These are phyloP conservation scores for Cylindrodendrum hubeiense DNA, from an alignment of 2,329 filamentous ascomycete genomes.

Conservation along the genomic window DNA sequence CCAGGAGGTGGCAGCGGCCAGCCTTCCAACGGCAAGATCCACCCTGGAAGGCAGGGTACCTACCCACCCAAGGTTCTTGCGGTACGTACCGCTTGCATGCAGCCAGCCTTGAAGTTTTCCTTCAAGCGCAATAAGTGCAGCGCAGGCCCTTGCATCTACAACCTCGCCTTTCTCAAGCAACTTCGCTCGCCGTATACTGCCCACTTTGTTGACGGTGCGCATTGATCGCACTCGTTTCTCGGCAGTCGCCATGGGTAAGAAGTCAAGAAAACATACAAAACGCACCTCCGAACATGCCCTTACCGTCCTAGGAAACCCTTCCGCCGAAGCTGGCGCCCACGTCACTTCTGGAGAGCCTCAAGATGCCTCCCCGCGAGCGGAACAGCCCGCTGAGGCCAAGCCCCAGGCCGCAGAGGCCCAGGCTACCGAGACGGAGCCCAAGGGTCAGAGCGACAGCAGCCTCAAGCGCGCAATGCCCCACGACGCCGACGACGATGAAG, in stretches of 20 bases:
- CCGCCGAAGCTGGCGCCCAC: constrained; percentile 20
- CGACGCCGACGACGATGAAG: constrained; percentile 56
- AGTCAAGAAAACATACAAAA: constrained; percentile 32
- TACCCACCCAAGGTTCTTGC: too few species aligned
- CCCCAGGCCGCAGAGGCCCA: constrained; percentile 6
- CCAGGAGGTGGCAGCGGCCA: neutral
- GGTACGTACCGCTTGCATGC: neutral
- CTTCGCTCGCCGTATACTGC: neutral
- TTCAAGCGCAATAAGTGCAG: constrained; percentile 17
- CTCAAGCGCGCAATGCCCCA: constrained; percentile 64
- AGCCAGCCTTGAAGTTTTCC: constrained; percentile 25
- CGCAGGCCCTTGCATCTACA: neutral
- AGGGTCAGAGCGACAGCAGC: constrained; percentile 52
- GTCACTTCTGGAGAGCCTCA: constrained; percentile 17
- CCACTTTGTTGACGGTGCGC: constrained; percentile 26
- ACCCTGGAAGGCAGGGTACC: too few species aligned
- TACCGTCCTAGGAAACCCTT: constrained; percentile 33
- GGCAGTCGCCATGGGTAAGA: constrained; percentile 41
- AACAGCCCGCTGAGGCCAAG: constrained; percentile 21
- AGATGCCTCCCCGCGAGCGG: constrained; percentile 20
- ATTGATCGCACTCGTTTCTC: constrained; percentile 20
- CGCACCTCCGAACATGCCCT: constrained; percentile 30
- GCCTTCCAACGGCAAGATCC: neutral
- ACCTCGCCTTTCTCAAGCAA: neutral
- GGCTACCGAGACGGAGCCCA: constrained; percentile 27